These are phyloP conservation scores for Lasiosphaeria miniovina DNA, from an alignment of 495 filamentous ascomycete genomes.

Conservation along the genomic window DNA sequence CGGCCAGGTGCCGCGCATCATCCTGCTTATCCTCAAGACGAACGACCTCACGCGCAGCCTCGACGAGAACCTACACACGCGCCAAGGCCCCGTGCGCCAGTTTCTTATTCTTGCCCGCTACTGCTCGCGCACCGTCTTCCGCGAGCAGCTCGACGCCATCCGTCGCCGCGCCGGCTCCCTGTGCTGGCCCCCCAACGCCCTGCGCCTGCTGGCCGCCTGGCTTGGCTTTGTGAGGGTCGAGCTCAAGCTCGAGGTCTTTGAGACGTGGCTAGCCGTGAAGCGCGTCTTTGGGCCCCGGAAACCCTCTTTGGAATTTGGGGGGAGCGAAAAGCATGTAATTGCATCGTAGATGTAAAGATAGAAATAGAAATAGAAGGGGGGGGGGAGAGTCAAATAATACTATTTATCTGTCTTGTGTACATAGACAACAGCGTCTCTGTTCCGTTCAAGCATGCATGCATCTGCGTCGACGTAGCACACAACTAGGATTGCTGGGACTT, in stretches of 20 bases:
- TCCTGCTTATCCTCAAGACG: slow-evolving; percentile 94
- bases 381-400: too few species aligned
- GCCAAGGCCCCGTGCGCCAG: slow-evolving; percentile 78
- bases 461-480: too few species aligned
- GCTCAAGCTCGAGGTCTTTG: slow-evolving; percentile 54
- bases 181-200: slow-evolving; percentile 48
- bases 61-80: slow-evolving; percentile 89
- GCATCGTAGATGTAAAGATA: too few species aligned
- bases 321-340: too few species aligned
- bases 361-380: too few species aligned
- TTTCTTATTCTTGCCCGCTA: slow-evolving; percentile 95
- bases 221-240: slow-evolving; percentile 49
- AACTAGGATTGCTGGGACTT: too few species aligned
- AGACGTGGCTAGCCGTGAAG: slow-evolving; percentile 55
- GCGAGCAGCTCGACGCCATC: slow-evolving; percentile 78
- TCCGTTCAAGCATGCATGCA: too few species aligned
- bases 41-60: slow-evolving; percentile 95
- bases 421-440: too few species aligned
- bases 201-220: slow-evolving; percentile 49
- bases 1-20: slow-evolving; percentile 83
- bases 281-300: not conserved
- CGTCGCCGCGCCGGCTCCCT: slow-evolving; percentile 37
- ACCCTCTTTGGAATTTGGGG: too few species aligned
- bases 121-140: slow-evolving; percentile 82
- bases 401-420: too few species aligned